Base-by-base conservation (phyloP, 768 basidiomycete species). In the Sarcodon aspratus region DNA sequence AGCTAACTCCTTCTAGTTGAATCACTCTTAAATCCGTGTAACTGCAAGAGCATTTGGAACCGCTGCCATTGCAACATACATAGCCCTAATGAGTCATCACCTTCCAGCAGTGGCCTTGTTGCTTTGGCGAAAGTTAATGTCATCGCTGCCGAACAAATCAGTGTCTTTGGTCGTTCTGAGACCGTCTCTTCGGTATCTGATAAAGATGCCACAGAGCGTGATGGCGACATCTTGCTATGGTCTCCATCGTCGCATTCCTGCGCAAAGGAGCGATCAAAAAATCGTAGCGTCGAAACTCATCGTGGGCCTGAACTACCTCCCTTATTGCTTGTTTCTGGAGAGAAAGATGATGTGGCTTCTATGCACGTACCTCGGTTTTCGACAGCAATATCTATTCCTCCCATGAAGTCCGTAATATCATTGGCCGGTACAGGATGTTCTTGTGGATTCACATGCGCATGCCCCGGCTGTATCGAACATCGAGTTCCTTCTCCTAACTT, bases 401-500 rank as follows among this genome's bases (percentile, higher is more conserved):
- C 82, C 1, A 72, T 82, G 57, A 77, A 73, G 55, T 65, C 69
- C 38, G 71, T 82, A 40, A 66, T 68, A 17, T 79, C 80, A 5
- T 61, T 82, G 10, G 80, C 82, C 1, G 80, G 77, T 11, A 73
- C 82, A 2, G 82, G 80, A 2, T 88, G 85, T 59, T 82, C 79
- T 7, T 87, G 85, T 57, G 84, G 84, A 32, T 61, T 76, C 38
- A 65, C 66, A 36, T 89, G 85, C 57, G 72, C 72, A 11, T 89
- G 85, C 62, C 84, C 84, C 0, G 84, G 84, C 33, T 89, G 85
- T 58, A 60, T 75, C 9, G 72, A 82, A 55, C 85, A 88, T 57
- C 79, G 82, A n/a, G 76, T 78, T 1, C 49, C 62, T 13, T 27
- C 40, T 13, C 27, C 40, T 9, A 17, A 15, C 27, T 17, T 9